Evolutionary conservation across 768 basidiomycete genomes (phyloP), one percentile per base, ranked within the genome.

Genomic region (Pilatotrama ljubarskyi): DNA sequence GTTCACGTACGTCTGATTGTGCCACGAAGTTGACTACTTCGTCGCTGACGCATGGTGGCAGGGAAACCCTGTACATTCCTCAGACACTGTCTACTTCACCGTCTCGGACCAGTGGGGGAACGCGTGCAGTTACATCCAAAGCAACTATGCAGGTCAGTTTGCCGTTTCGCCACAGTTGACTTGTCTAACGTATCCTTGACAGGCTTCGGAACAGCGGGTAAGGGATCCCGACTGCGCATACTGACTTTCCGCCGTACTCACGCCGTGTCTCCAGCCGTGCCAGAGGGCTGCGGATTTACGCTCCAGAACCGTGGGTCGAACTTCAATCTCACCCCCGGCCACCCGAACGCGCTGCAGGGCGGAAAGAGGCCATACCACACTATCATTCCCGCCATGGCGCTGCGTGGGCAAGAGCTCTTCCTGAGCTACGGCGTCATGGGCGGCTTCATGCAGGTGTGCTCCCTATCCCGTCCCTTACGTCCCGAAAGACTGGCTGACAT

Each of bases 1-100:
- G 73, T 85, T 13, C 88, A 89, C 72, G 91, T 89, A 70, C 54
- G 80, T 72, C 18, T 24, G 17, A 14, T 55, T 52, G 32, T 22
- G 24, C 11, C 35, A 52, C 43, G 9, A 14, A 55, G 14, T 56
- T 37, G 20, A 51, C 6, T 38, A 44, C 43, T 52, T 44, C 18
- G 5, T 9, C 8, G 14, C 18, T 44, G 2, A 37, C 8, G 2
- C 17, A 47, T 22, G 20, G 29, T 32, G n/a, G 3, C 22, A 93
- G 85, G 95, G 95, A 5, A 84, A 86, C 61, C 95, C 94, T 1
- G 78, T 86, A 25, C 84, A 88, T 62, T 91, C 91, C 1, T 91
- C 92, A 0, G 96, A 99, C 72, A 98, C 96, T 0, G 93, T 97
- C 14, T 97, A 98, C 70, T 95, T 98, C 69, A 86, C 94, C 7